Evolutionary conservation across 78 protist species (phyloP), one percentile per base, ranked within the genome.

Genomic region (Guillardia theta): DNA sequence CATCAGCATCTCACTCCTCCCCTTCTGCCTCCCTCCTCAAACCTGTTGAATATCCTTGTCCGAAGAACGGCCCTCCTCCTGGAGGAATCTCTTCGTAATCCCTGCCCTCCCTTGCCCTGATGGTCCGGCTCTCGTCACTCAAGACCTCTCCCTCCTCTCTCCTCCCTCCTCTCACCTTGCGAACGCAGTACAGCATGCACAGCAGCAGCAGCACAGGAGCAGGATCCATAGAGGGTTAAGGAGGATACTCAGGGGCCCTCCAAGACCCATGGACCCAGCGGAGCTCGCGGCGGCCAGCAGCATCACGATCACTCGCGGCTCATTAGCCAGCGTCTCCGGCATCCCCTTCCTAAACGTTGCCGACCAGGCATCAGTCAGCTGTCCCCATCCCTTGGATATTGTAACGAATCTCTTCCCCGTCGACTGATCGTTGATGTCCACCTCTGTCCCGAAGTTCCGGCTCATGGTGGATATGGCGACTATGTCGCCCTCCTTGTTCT

Each of bases 381-480:
- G 83, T 15, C 83, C 83, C 83, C 83, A 70, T 3, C 83, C 83
- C 83, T 70, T 70, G 41, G 83, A 70, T 15, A 70, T 43, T 12
- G 83, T 70, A 22, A 70, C 83, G 33, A 70, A 3, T 36, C 83
- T 36, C 41, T 70, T 70, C 8, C 83, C 83, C 27, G 46, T 70
- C 8, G 9, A 24, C 83, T 70, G 83, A 24, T 70, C 83, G 83
- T 70, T 70, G 83, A 70, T 70, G 41, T 70, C 83, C 41, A 70
- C 83, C 83, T 70, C 83, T 24, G 83, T 70, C n/a, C 83, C 83
- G 41, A 70, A 70, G 83, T 70, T 70, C 21, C 83, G 83, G 83
- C 83, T 70, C 83, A 70, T 70, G 6, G 83, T 70, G 45, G 83
- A 70, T 15, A 70, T 70, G 21, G 83, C 83, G 1, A 70, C 36